Percentiles rank a stretch among this genome's conserved stretches.
These are phyloP conservation scores for Amorphotheca resinae DNA, from an alignment of 495 filamentous ascomycete species.

Conservation along the genomic window DNA sequence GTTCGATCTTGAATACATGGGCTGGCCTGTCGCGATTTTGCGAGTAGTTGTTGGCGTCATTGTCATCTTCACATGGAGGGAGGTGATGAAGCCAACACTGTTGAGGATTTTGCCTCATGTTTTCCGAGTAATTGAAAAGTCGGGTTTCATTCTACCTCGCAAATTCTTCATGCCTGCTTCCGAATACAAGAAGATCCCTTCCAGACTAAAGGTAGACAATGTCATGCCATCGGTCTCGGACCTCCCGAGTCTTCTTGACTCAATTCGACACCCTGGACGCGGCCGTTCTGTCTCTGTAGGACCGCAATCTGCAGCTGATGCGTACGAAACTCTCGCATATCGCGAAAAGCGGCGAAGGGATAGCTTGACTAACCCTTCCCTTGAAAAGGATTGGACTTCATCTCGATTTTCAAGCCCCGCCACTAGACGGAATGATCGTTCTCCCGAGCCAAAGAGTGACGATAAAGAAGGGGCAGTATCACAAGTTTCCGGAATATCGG, in stretches of 20 bases:
- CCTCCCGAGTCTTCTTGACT: slow-evolving; percentile 63
- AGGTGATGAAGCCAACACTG: slow-evolving; percentile 70
- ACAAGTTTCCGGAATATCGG: slow-evolving; percentile 18
- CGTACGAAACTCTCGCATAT: slow-evolving; percentile 91
- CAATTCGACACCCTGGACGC: slow-evolving; percentile 64
- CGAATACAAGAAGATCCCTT: slow-evolving; percentile 78
- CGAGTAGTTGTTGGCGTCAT: slow-evolving; percentile 70
- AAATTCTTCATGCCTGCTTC: slow-evolving; percentile 83
- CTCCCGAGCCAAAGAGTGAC: neutral
- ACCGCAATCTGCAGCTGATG: slow-evolving; percentile 89
- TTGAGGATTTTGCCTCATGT: slow-evolving; percentile 68
- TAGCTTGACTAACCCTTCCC: slow-evolving; percentile 25
- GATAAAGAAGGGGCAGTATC: slow-evolving; percentile 13
- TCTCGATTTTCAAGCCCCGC: neutral
- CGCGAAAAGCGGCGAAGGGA: slow-evolving; percentile 70
- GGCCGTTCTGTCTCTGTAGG: slow-evolving; percentile 80
- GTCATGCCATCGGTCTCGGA: slow-evolving; percentile 77
- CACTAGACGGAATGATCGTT: neutral
- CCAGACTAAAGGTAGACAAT: slow-evolving; percentile 66
- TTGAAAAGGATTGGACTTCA: slow-evolving; percentile 3
- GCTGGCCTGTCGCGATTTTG: slow-evolving; percentile 43
- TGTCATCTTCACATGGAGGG: slow-evolving; percentile 80
- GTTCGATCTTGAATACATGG: slow-evolving; percentile 49
- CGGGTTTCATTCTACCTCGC: slow-evolving; percentile 66
- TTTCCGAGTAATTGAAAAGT: slow-evolving; percentile 72